These are phyloP conservation scores for Pseudogymnoascus pannorum DNA, from an alignment of 2,329 filamentous ascomycete genomes.

Conservation along the genomic window DNA sequence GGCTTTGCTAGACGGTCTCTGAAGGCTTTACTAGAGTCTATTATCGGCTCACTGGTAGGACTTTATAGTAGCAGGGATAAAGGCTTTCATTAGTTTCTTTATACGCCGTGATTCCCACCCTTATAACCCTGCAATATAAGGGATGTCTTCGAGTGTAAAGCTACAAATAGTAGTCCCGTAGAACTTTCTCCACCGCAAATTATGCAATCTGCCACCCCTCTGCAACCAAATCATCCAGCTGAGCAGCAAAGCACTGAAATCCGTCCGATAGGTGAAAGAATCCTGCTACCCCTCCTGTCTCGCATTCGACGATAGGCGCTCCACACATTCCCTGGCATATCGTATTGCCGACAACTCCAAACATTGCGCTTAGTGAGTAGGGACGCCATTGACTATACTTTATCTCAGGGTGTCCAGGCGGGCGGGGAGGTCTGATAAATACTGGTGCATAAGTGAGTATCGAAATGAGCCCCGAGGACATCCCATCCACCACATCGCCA, in stretches of 20 bases:
- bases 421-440: not conserved
- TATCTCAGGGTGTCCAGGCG: not conserved
- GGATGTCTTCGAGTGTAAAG: no score
- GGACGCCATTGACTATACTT: not conserved
- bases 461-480: not conserved
- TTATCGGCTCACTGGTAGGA: no score
- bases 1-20: not conserved
- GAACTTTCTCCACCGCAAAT: not conserved
- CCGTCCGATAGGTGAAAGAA: not conserved
- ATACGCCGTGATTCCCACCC: no score
- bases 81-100: not conserved
- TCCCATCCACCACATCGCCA: not conserved
- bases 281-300: not conserved
- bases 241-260: not conserved
- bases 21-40: not conserved
- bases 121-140: no score
- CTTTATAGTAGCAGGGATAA: not conserved
- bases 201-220: not conserved
- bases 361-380: not conserved
- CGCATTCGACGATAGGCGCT: not conserved
- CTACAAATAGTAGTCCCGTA: not conserved
- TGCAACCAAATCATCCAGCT: not conserved
- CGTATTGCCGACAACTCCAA: not conserved
- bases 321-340: not conserved
- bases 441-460: not conserved